Percentiles rank a stretch among this genome's conserved stretches.
phyloP scores from a whole-genome alignment of 768 basidiomycete genomes.

The Gymnopilus junonius region DNA sequence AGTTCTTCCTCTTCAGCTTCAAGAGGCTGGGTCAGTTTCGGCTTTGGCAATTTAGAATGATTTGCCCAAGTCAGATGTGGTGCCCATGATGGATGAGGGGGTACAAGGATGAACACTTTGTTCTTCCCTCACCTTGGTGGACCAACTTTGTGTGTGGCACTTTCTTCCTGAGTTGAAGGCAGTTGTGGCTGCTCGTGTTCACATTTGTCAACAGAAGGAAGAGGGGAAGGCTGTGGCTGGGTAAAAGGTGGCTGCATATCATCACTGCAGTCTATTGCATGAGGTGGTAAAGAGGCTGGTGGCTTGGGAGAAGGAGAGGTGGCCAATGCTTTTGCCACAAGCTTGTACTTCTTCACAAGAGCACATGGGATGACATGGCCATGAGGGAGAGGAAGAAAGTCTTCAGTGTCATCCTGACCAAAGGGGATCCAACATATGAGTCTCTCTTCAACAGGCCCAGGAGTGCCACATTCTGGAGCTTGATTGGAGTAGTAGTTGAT shows the following conservation, averaged over 20 bases:
- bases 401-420: not conserved
- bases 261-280: not conserved
- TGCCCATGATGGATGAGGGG: not conserved
- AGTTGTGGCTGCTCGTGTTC: not conserved
- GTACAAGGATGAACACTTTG: not conserved
- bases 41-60: not conserved
- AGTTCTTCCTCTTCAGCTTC: not conserved
- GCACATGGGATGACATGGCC: not conserved
- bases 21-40: not conserved
- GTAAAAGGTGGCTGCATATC: not conserved
- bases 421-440: not conserved
- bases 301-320: not conserved
- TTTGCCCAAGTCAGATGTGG: not conserved
- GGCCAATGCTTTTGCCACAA: not conserved
- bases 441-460: not conserved
- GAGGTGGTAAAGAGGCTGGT: not conserved
- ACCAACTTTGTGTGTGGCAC: not conserved
- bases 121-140: not conserved
- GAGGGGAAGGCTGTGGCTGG: not conserved
- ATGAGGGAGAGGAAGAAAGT: not conserved
- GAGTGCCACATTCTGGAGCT: not conserved
- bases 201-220: not conserved
- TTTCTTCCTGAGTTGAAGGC: not conserved
- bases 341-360: not conserved
- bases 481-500: not conserved